A percentile compares a stretch with the other conserved stretches of the same genome.
Conservation (phyloP, 2,329 filamentous ascomycete species). For the Grosmannia serpens region DNA sequence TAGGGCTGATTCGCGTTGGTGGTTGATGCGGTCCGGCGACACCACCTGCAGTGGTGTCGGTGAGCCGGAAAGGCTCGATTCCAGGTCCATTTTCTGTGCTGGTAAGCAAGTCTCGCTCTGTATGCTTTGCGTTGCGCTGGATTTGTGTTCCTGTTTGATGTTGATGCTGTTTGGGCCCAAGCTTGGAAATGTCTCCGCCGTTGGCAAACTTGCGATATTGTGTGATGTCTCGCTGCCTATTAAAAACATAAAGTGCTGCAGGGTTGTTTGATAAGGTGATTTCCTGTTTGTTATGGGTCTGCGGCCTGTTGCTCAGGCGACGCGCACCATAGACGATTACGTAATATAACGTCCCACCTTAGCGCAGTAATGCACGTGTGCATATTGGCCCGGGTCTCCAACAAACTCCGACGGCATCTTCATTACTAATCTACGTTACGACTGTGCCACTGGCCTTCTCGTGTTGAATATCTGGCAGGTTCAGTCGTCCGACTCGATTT, state of each 20-base stretch:
- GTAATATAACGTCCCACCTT: background rate
- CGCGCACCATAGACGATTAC: background rate
- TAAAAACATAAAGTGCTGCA: background rate
- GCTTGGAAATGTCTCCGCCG: background rate
- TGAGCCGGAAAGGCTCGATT: constrained; percentile 39
- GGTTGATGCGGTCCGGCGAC: constrained; percentile 54
- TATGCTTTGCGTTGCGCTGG: background rate
- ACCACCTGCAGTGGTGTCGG: constrained; percentile 45
- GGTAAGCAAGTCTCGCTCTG: too few species aligned
- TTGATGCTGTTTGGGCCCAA: background rate
- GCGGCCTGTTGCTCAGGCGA: constrained; percentile 11
- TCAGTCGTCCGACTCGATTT: background rate
- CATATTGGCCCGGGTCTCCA: background rate
- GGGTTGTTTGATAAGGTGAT: background rate
- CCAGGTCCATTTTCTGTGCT: constrained; percentile 26
- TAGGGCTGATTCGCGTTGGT: constrained; percentile 22
- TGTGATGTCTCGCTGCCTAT: background rate
- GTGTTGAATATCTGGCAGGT: background rate
- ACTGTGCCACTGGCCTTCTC: too few species aligned
- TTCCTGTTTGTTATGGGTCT: constrained; percentile 11
- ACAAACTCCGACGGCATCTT: too few species aligned
- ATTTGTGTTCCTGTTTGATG: background rate
- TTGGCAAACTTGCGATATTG: too few species aligned
- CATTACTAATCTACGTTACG: too few species aligned
- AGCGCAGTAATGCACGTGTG: background rate